Conservation (phyloP, 495 filamentous ascomycete species). For the Xylaria acuta region DNA sequence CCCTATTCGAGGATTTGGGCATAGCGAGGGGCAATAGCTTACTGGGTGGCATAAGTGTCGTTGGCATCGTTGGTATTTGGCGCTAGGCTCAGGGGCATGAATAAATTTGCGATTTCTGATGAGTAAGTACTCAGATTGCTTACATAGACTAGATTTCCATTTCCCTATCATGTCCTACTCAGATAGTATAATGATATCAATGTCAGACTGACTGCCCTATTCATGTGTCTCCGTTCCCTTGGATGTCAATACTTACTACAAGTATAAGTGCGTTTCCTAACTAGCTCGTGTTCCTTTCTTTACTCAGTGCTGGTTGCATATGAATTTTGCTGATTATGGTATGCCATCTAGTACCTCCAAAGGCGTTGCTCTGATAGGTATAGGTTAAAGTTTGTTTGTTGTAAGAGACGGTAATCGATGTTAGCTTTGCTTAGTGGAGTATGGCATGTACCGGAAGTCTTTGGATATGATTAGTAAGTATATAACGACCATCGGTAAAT, state of each 20-base stretch:
- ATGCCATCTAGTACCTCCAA: background rate
- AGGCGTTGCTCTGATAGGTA: background rate
- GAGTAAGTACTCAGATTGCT: constrained; percentile 8
- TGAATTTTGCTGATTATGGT: background rate
- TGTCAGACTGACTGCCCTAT: background rate
- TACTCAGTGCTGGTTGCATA: background rate
- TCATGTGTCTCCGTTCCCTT: background rate
- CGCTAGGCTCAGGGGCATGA: constrained; percentile 51
- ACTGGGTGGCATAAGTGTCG: constrained; percentile 61
- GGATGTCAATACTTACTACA: background rate
- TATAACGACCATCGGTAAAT: background rate
- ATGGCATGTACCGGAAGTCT: background rate
- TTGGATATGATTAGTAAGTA: background rate
- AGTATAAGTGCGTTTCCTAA: background rate
- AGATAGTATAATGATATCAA: too few relatives aligned
- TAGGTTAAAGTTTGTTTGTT: background rate
- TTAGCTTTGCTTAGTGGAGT: background rate
- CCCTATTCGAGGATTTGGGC: constrained; percentile 64
- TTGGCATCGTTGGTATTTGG: constrained; percentile 62
- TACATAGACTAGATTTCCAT: background rate
- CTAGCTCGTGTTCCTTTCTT: background rate
- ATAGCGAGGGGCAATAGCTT: constrained; percentile 61
- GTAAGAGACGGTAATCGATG: background rate
- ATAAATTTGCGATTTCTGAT: constrained; percentile 51
- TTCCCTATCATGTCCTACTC: too few relatives aligned